A percentile compares a stretch with the other conserved stretches of the same genome.
Conservation (phyloP, 2,329 filamentous ascomycete species). For the Ceratocystis harringtonii region DNA sequence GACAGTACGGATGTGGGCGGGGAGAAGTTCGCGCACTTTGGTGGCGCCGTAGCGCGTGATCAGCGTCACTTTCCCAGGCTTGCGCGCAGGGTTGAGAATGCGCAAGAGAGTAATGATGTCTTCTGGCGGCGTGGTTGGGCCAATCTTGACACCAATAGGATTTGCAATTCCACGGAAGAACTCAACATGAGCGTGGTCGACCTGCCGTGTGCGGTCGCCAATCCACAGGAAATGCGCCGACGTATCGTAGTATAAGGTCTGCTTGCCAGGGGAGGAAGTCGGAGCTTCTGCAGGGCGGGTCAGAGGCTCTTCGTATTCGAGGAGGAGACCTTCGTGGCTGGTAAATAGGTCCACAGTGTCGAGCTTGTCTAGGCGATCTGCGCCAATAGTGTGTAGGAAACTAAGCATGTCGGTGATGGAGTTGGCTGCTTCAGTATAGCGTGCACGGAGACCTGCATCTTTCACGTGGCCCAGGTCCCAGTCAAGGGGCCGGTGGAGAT, state of each 20-base stretch:
- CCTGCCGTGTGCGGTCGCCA: constrained; percentile 84
- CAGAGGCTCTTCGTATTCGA: constrained; percentile 85
- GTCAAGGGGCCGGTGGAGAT: constrained; percentile 83
- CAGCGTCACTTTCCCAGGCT: constrained; percentile 84
- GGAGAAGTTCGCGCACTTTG: constrained; percentile 61
- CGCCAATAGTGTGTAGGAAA: constrained; percentile 89
- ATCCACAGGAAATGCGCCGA: constrained; percentile 98
- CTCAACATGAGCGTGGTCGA: constrained; percentile 87
- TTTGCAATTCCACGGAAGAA: constrained; percentile 95
- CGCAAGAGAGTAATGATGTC: constrained; percentile 71
- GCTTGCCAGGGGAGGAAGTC: constrained; percentile 28
- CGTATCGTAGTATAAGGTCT: constrained; percentile 57
- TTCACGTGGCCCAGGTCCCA: constrained; percentile 89
- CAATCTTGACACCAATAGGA: constrained; percentile 92
- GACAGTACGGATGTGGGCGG: constrained; percentile 76
- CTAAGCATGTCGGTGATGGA: constrained; percentile 82
- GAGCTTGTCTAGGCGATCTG: constrained; percentile 67
- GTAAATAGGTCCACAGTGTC: constrained; percentile 92
- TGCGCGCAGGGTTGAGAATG: constrained; percentile 65
- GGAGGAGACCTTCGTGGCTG: constrained; percentile 81
- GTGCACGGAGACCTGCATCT: constrained; percentile 65
- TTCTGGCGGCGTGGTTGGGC: constrained; percentile 60
- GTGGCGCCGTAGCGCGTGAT: constrained; percentile 86
- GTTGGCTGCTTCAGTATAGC: constrained; percentile 71
- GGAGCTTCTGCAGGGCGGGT: constrained; percentile 62